These are phyloP conservation scores for Blastocystis sp. DNA, from an alignment of 352 stramenopile species.

Conservation along the genomic window DNA sequence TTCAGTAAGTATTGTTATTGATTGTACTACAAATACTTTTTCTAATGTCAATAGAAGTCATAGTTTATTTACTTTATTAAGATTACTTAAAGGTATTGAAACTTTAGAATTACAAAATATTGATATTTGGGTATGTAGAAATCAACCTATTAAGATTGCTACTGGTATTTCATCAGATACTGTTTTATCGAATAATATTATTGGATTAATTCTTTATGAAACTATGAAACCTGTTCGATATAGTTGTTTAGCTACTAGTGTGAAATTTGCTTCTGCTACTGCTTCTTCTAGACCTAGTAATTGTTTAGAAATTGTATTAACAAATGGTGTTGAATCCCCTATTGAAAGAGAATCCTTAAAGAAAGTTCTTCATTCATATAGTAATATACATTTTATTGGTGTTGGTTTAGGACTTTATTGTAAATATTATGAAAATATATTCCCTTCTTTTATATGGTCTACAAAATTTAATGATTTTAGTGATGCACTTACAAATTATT, in stretches of 20 bases:
- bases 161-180: not conserved
- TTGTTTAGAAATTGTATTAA: conserved; percentile 4
- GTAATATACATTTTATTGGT: conserved; percentile 1
- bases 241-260: not conserved
- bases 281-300: not conserved
- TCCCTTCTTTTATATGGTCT: conserved; percentile 13
- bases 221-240: not conserved
- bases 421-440: not conserved
- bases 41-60: not conserved
- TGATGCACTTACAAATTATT: too few relatives aligned
- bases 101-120: not conserved
- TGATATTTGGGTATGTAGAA: not conserved
- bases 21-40: conserved; percentile 3
- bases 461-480: too few relatives aligned
- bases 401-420: not conserved
- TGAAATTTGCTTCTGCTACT: conserved; percentile 7
- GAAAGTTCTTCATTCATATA: not conserved
- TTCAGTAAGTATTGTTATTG: not conserved
- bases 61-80: not conserved
- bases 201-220: too few relatives aligned
- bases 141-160: not conserved
- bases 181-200: too few relatives aligned
- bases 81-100: not conserved
- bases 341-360: not conserved
- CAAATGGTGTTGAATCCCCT: conserved; percentile 5